Evolutionary conservation across 495 filamentous ascomycete genomes (phyloP), one percentile per base, ranked within the genome.

Genomic region (Penicillium argentinense): DNA sequence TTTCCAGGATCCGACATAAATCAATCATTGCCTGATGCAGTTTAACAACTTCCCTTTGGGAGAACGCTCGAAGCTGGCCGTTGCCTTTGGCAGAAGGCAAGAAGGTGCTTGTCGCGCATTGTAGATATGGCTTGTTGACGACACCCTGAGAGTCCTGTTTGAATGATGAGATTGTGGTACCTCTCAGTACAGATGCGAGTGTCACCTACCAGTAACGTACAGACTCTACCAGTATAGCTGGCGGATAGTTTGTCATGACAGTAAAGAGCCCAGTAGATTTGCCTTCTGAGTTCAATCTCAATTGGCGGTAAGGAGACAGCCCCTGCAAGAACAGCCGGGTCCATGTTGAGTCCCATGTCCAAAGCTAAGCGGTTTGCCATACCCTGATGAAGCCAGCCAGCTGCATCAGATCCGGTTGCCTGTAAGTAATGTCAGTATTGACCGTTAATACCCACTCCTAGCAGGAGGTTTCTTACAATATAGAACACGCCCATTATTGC

Each of bases 401-500:
- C 52, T 13, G 63, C 57, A 41, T 63, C 63, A 12, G 47, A 57
- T 5, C 63, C 63, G 21, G 53, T 57, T 47, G 60, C 60, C 60
- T 63, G 9, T 27, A 8, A 12, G 28, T 37, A 17, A 12, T 13
- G 13, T 50, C 13, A 42, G 32, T 39, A 12, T n/a, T n/a, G n/a
- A n/a, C n/a, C n/a, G n/a, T n/a, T n/a, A n/a, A n/a, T n/a, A n/a
- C n/a, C n/a, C n/a, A n/a, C n/a, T n/a, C n/a, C n/a, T n/a, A n/a
- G n/a, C n/a, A n/a, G n/a, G n/a, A n/a, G n/a, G n/a, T n/a, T n/a
- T 53, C 56, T 41, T 45, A 64, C 60, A 5, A 63, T 54, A 17
- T 66, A 66, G 9, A 53, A 47, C 40, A 56, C 52, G 7, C 66
- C 64, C 85, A 95, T 87, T 46, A 95, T 75, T 4, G 83, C 81